These are phyloP conservation scores for Lathyrus sativus DNA, from an alignment of 306 rosid genomes.

Conservation along the genomic window DNA sequence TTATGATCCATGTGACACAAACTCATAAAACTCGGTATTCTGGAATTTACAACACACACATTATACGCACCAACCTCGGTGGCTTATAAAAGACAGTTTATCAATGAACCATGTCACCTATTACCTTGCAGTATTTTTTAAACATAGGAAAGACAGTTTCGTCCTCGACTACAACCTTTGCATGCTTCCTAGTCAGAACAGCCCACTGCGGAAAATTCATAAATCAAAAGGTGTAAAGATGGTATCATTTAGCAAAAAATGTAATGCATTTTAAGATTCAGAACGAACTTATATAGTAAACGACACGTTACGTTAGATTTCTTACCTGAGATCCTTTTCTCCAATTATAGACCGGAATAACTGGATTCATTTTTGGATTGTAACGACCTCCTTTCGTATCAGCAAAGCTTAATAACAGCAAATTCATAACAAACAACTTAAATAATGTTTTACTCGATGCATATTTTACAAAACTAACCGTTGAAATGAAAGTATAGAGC, in stretches of 20 bases:
- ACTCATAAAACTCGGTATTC: background rate
- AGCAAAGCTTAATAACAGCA: slow-evolving; percentile 69
- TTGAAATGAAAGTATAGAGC: background rate
- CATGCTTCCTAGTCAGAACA: slow-evolving; percentile 91
- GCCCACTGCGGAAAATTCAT: slow-evolving; percentile 67
- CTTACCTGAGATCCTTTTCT: slow-evolving; percentile 98
- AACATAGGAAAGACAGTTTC: slow-evolving; percentile 75
- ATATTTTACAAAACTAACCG: background rate
- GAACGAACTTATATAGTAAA: slow-evolving; percentile 30
- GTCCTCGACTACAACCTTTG: slow-evolving; percentile 78
- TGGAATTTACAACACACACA: no score
- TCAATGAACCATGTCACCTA: slow-evolving; percentile 1
- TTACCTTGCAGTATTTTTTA: slow-evolving; percentile 81
- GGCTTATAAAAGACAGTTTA: slow-evolving; percentile 10
- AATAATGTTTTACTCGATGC: background rate
- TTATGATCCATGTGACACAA: slow-evolving; percentile 17
- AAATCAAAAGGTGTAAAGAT: slow-evolving; percentile 37
- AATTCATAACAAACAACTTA: slow-evolving; percentile 19
- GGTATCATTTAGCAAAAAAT: slow-evolving; percentile 5
- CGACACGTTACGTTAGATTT: slow-evolving; percentile 3
- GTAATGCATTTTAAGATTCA: slow-evolving; percentile 27
- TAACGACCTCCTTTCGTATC: slow-evolving; percentile 95
- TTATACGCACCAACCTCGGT: background rate
- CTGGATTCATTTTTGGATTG: slow-evolving; percentile 89
- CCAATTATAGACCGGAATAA: slow-evolving; percentile 89